Base-by-base conservation (phyloP, 1,139 yeast species). In the Magnusiomyces clavatus region DNA sequence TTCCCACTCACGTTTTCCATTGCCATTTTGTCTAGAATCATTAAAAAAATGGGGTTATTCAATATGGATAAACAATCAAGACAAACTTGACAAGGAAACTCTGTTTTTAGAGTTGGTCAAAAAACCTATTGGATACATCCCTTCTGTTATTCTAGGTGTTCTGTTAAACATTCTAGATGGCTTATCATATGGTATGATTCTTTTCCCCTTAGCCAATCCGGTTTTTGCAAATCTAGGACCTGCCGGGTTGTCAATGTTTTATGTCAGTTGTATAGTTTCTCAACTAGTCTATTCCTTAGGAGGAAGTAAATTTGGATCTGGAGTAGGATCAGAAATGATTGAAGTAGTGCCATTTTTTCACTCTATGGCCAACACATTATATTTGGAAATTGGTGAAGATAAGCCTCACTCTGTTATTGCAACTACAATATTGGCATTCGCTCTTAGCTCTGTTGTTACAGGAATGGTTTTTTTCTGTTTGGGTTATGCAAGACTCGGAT, bases 271-370 rank as follows among this genome's bases (percentile, higher is more conserved):
- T 50, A 78, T 92, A 29, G 78, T 90, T 0, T 86, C 96, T 0
- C 98, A 92, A 64, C 71, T 89, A 58, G 86, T 88, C 3, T 90
- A 80, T 64, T 89, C 97, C 0, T 69, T 86, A 34, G 98, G 98
- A 17, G 95, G 95, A 1, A 86, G 96, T 12, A 85, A 88, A 3
- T 92, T 92, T 69, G 81, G 80, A 57, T 78, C 92, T 8, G 96
- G 96, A 10, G 83, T 90, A 49, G 98, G 98, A 0, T 86, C 96
- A 3, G 98, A 92, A 70, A 92, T 92, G 98, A 92, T 92, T 59
- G 98, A 92, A 68, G 90, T 92, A 19, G 95, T 97, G 0, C 98
- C 98, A 1, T 92, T 92, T 66, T 92, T 92, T 73, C 98, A 92
- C 64, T 78, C 95, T 2, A 90, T 92, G 96, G 97, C 97, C 0